Percentiles rank a stretch among this genome's conserved stretches.
Evolutionary conservation across 495 filamentous ascomycete genomes (phyloP).

Genomic region (Elasticomyces elasticus): DNA sequence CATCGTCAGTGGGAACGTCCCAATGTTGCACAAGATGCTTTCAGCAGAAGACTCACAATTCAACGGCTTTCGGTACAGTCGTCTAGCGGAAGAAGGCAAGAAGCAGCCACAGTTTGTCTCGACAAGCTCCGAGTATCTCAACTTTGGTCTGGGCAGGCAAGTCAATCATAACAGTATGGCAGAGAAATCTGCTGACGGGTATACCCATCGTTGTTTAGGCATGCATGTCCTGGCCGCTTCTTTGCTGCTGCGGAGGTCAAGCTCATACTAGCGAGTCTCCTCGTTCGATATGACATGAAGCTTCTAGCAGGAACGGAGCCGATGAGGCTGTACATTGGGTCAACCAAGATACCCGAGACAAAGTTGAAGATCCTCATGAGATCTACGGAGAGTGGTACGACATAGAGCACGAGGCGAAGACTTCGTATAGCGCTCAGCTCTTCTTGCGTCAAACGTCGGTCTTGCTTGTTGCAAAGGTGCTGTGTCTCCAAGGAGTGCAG

Average conservation of each 20-base stretch:
- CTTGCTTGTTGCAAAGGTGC: too few relatives aligned
- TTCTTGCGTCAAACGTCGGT: too few relatives aligned
- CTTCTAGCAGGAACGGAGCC: conserved; percentile 3
- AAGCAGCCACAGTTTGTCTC: background rate
- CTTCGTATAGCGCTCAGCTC: too few relatives aligned
- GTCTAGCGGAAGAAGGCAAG: background rate
- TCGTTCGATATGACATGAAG: conserved; percentile 33
- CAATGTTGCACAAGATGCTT: background rate
- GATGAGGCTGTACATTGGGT: background rate
- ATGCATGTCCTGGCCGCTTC: conserved; percentile 34
- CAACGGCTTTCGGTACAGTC: background rate
- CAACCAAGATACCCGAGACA: background rate
- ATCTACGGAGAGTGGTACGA: too few relatives aligned
- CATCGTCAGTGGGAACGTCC: background rate
- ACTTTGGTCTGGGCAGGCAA: background rate
- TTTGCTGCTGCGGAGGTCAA: conserved; percentile 37
- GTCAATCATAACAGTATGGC: background rate
- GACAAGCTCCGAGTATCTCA: background rate
- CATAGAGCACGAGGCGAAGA: too few relatives aligned
- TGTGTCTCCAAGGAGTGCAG: too few relatives aligned
- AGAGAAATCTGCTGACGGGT: background rate
- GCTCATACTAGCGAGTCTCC: conserved; percentile 33
- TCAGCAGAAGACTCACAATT: background rate
- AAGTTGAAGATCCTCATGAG: conserved; percentile 2
- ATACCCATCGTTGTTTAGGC: background rate